A percentile compares a stretch with the other conserved stretches of the same genome.
These are phyloP conservation scores for Pyrenophora seminiperda DNA, from an alignment of 2,329 filamentous ascomycete genomes.

Conservation along the genomic window DNA sequence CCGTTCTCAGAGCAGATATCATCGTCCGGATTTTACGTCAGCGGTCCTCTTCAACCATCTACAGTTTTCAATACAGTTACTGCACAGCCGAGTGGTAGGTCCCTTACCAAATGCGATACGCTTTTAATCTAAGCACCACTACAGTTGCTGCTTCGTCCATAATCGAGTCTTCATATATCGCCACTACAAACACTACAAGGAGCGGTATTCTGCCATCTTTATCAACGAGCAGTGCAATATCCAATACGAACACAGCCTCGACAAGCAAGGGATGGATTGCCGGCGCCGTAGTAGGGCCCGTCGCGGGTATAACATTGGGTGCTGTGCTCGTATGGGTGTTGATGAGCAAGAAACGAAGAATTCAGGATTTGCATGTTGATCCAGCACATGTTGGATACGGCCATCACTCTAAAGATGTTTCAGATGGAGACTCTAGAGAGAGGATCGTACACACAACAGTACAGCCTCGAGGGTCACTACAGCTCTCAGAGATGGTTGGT, in stretches of 20 bases:
- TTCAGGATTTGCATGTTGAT: slow-evolving; percentile 3
- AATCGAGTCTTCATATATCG: slow-evolving; percentile 1
- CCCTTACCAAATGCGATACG: neutral
- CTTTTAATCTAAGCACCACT: slow-evolving; percentile 5
- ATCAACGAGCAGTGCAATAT: slow-evolving; percentile 3
- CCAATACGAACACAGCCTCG: slow-evolving; percentile 3
- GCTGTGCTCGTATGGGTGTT: slow-evolving; percentile 19
- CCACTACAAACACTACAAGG: slow-evolving; percentile 1
- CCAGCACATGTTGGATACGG: neutral
- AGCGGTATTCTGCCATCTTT: slow-evolving; percentile 1
- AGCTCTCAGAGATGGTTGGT: slow-evolving; percentile 8
- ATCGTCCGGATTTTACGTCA: slow-evolving; percentile 21
- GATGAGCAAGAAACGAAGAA: slow-evolving; percentile 7
- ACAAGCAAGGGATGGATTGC: slow-evolving; percentile 20
- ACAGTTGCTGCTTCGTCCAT: slow-evolving; percentile 9
- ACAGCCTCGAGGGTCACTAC: slow-evolving; percentile 3
- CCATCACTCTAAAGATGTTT: neutral
- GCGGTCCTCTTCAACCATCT: slow-evolving; percentile 11
- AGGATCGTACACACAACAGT: slow-evolving; percentile 4
- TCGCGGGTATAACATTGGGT: slow-evolving; percentile 18
- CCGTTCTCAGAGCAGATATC: slow-evolving; percentile 19
- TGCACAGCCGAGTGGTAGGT: slow-evolving; percentile 16
- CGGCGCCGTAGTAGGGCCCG: slow-evolving; percentile 18
- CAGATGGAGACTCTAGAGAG: neutral
- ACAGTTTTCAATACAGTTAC: slow-evolving; percentile 3